Evolutionary conservation across 2,329 filamentous ascomycete genomes (phyloP).

Genomic region (Cercospora sp.): DNA sequence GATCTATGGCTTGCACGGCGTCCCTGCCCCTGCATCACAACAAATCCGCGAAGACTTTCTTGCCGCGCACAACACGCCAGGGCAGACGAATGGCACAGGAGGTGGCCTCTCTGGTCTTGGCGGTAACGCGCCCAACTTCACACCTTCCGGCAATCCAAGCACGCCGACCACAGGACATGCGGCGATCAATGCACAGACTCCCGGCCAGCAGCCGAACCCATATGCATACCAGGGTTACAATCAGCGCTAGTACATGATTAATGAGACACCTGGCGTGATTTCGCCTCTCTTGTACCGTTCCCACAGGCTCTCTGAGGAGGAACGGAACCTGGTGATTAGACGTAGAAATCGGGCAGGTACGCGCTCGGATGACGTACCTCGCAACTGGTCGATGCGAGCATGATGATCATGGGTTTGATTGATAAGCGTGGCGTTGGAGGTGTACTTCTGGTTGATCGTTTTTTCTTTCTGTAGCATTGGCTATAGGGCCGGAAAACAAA

Average conservation of each 20-base stretch:
- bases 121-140: constrained; percentile 21
- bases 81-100: constrained; percentile 29
- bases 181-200: constrained; percentile 26
- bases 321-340: neutral
- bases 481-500: neutral
- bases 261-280: neutral
- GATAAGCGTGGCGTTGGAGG: constrained; percentile 5
- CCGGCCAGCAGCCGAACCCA: constrained; percentile 17
- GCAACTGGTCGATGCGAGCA: neutral
- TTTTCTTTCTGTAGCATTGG: neutral
- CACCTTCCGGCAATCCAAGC: constrained; percentile 26
- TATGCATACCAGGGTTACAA: constrained; percentile 23
- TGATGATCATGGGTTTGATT: constrained; percentile 2
- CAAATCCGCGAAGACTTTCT: constrained; percentile 45
- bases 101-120: constrained; percentile 23
- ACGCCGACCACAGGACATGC: constrained; percentile 29
- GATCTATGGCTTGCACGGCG: constrained; percentile 84
- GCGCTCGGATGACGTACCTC: neutral
- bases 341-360: neutral
- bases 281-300: neutral
- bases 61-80: constrained; percentile 46
- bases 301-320: neutral
- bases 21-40: constrained; percentile 58
- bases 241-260: neutral
- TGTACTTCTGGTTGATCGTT: neutral